Evolutionary conservation across 2,329 filamentous ascomycete species (phyloP).

Genomic region (Monilinia vaccinii-corymbosi): DNA sequence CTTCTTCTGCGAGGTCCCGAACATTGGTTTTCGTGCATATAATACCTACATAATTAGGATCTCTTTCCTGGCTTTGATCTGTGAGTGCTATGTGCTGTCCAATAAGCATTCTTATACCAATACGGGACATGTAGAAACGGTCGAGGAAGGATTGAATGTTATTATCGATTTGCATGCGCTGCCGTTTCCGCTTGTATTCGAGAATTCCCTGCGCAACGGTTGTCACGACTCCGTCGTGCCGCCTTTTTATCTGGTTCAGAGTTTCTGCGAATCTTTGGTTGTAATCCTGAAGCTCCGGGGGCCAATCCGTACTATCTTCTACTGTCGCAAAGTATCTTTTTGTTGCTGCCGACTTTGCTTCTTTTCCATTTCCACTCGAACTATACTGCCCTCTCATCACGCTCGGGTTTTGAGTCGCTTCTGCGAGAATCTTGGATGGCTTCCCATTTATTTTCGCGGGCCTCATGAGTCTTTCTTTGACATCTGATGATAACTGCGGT

Average conservation of each 20-base stretch:
- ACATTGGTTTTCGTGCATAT: conserved; percentile 99
- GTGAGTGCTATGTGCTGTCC: conserved; percentile 96
- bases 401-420: conserved; percentile 84
- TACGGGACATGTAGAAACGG: conserved; percentile 99
- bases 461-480: conserved; percentile 69
- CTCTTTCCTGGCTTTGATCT: conserved; percentile 80
- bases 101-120: conserved; percentile 98
- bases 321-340: conserved; percentile 86
- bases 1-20: conserved; percentile 86
- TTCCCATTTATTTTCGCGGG: conserved; percentile 47
- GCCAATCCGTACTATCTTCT: conserved; percentile 84
- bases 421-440: conserved; percentile 59
- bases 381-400: conserved; percentile 75
- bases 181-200: conserved; percentile 92
- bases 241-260: conserved; percentile 85
- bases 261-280: conserved; percentile 85
- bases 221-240: conserved; percentile 94
- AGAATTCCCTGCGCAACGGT: conserved; percentile 97
- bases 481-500: conserved; percentile 65
- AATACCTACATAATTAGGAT: conserved; percentile 93
- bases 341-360: conserved; percentile 42
- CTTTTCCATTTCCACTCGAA: conserved; percentile 41
- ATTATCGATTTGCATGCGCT: conserved; percentile 96
- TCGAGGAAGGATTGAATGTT: conserved; percentile 97
- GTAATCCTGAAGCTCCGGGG: conserved; percentile 87